These are phyloP conservation scores for Cladosporium austrohemisphaericum DNA, from an alignment of 2,329 filamentous ascomycete genomes.

Conservation along the genomic window DNA sequence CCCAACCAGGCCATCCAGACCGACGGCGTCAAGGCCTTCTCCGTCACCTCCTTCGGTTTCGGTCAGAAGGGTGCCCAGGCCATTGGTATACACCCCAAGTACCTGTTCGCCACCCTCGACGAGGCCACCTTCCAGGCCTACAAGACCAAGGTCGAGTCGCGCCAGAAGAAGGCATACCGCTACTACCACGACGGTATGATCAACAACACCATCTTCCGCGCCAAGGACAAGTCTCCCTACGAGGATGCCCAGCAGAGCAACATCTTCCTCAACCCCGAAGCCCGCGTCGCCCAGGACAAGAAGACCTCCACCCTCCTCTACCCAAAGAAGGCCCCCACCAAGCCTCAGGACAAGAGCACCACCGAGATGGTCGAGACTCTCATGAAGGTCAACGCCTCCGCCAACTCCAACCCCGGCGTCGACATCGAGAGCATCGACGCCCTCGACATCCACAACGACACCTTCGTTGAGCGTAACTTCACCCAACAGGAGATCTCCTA, in stretches of 20 bases:
- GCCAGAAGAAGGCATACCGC: constrained; percentile 98
- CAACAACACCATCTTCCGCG: constrained; percentile 96
- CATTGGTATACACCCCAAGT: constrained; percentile 94
- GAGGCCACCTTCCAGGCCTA: constrained; percentile 77
- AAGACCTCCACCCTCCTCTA: constrained; percentile 78
- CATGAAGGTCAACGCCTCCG: constrained; percentile 57
- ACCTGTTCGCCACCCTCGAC: constrained; percentile 91
- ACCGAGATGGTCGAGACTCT: constrained; percentile 73
- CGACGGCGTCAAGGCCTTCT: constrained; percentile 97
- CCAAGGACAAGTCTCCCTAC: constrained; percentile 89
- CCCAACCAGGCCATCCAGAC: constrained; percentile 94
- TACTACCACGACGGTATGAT: constrained; percentile 98
- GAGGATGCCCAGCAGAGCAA: constrained; percentile 78
- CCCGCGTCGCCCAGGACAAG: constrained; percentile 79
- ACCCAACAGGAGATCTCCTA: constrained; percentile 79
- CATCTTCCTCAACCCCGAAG: constrained; percentile 90
- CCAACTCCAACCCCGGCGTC: constrained; percentile 76
- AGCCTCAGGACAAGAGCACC: constrained; percentile 60
- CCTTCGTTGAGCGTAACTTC: constrained; percentile 93
- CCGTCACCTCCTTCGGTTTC: constrained; percentile 97
- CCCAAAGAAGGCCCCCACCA: constrained; percentile 65
- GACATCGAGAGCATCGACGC: constrained; percentile 86
- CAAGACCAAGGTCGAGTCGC: constrained; percentile 79
- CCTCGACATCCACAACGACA: constrained; percentile 90
- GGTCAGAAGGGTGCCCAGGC: constrained; percentile 98